Evolutionary conservation across 1,284 basidiomycete genomes (phyloP), one percentile per base, ranked within the genome.

Genomic region (Athelia psychrophila): DNA sequence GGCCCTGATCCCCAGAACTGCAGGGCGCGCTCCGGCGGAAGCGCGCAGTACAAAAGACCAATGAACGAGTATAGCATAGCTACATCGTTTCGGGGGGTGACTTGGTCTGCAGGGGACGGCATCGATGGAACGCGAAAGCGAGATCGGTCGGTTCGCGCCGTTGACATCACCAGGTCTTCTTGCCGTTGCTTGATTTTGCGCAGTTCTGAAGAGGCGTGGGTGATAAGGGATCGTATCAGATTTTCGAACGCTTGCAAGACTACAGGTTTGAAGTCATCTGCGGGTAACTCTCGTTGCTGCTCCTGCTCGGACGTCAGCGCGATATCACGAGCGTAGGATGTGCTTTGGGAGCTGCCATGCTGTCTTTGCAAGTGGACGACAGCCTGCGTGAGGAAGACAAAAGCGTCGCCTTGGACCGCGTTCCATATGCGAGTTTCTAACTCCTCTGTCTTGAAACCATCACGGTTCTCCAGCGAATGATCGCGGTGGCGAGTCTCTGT

Each of bases 141-240:
- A 22, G 78, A 73, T 25, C 83, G 74, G 61, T 82, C 85, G 18
- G 74, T 79, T 38, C 85, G 79, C 45, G 78, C 80, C 56, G 71
- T 81, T 2, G 86, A 84, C 20, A 88, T 74, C 4, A 87, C 76
- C 23, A 88, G 69, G 64, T 97, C 95, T 68, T 97, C 95, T 65
- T 97, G 94, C 38, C 87, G 76, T 61, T 95, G 92, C 65, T 94
- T 93, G 64, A 97, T 86, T 64, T 92, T 93, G 42, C 91, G 83
- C n/a, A 97, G 76, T 65, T 95, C 90, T 0, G 90, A 88, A 13
- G 89, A 91, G 8, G 91, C 88, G 55, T 88, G 86, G 0, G 83
- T 86, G 58, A 97, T 85, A 40, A 91, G 71, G 16, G 83, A 82
- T 32, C 87, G 79, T 33, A 95, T 70, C 16, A 96, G 77, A 1